These are phyloP conservation scores for Tetragonia tetragonoides DNA, from an alignment of 148 eudicot genomes.

Conservation along the genomic window DNA sequence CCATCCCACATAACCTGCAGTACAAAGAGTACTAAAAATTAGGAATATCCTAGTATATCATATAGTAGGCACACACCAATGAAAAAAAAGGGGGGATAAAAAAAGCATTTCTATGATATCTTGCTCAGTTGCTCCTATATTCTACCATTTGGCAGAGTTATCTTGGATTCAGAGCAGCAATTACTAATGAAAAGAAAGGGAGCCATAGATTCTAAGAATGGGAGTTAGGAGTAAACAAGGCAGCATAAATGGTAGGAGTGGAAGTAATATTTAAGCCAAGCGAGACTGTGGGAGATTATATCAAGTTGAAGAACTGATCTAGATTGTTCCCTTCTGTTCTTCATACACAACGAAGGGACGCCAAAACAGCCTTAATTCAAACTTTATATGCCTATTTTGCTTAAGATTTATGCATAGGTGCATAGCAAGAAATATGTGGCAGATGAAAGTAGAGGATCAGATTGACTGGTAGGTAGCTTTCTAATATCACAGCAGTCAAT, in stretches of 20 bases:
- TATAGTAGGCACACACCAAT: neutral
- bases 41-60: neutral
- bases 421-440: neutral
- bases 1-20: constrained; percentile 26
- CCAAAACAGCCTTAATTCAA: too few relatives aligned
- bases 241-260: too few relatives aligned
- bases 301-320: too few relatives aligned
- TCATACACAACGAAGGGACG: too few relatives aligned
- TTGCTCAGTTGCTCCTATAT: neutral
- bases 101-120: neutral
- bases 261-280: too few relatives aligned
- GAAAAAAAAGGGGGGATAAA: too few relatives aligned
- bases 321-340: too few relatives aligned
- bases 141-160: neutral
- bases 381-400: neutral
- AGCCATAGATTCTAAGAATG: too few relatives aligned
- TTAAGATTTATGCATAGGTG: neutral
- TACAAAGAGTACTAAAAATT: neutral
- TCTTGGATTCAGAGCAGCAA: neutral
- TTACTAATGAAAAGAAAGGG: neutral
- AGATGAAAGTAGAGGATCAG: too few relatives aligned
- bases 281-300: too few relatives aligned
- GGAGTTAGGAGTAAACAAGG: too few relatives aligned
- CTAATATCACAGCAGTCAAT: neutral
- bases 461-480: neutral